Percentiles rank a stretch among this genome's conserved stretches.
phyloP scores from a whole-genome alignment of 2,329 filamentous ascomycete species.

The Cyphellophora attinorum region DNA sequence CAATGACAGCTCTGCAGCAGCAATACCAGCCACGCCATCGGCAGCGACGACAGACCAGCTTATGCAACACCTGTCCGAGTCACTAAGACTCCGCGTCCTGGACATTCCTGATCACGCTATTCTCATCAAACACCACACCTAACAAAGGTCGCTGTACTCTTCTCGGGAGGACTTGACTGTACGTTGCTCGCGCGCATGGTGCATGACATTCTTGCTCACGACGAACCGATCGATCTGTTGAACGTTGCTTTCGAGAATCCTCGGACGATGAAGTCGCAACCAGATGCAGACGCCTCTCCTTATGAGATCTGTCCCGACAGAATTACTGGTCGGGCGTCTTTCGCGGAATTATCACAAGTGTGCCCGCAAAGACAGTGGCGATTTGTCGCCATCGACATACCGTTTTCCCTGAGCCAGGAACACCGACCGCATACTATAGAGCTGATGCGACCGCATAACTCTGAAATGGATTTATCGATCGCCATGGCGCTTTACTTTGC shows the following conservation, averaged over 20 bases:
- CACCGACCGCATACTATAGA: constrained; percentile 62
- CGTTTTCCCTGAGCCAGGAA: constrained; percentile 62
- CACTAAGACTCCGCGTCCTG: constrained; percentile 12
- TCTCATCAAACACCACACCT: constrained; percentile 12
- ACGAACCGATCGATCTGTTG: constrained; percentile 71
- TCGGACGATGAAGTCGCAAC: constrained; percentile 48
- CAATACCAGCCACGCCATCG: constrained; percentile 5
- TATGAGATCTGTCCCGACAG: constrained; percentile 88
- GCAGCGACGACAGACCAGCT: constrained; percentile 5
- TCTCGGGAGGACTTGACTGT: constrained; percentile 91
- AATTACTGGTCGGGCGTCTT: constrained; percentile 71
- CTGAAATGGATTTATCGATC: constrained; percentile 97
- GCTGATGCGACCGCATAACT: constrained; percentile 87
- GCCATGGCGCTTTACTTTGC: constrained; percentile 92
- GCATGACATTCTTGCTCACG: constrained; percentile 62
- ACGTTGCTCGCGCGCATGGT: constrained; percentile 72
- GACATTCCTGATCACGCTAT: constrained; percentile 14
- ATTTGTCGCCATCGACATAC: constrained; percentile 73
- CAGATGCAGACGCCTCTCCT: constrained; percentile 33
- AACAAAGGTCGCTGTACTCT: constrained; percentile 62
- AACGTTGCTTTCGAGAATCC: constrained; percentile 98
- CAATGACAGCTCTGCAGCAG: too few species aligned
- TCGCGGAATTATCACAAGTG: constrained; percentile 58
- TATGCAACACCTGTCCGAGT: constrained; percentile 9
- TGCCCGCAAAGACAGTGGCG: constrained; percentile 69